A percentile compares a stretch with the other conserved stretches of the same genome.
Evolutionary conservation across 1,284 basidiomycete genomes (phyloP).

Genomic region (Rhizoctonia solani): DNA sequence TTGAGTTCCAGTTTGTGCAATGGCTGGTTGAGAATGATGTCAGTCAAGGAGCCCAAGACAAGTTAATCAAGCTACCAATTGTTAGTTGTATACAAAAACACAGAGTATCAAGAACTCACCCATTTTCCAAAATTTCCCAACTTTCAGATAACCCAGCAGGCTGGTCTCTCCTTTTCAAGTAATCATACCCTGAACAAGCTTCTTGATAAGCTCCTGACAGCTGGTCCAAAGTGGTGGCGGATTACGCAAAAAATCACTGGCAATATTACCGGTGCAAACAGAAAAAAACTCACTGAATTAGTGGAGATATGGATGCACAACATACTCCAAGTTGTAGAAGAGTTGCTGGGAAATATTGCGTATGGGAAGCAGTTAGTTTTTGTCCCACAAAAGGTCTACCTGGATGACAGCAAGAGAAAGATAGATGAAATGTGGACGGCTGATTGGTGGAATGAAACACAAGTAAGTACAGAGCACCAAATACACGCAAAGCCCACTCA

Average conservation of each 20-base stretch:
- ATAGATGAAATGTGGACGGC: conserved; percentile 32
- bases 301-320: conserved; percentile 43
- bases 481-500: neutral
- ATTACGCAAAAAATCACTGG: conserved; percentile 41
- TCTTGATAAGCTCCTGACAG: conserved; percentile 40
- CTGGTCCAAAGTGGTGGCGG: conserved; percentile 41
- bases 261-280: conserved; percentile 38
- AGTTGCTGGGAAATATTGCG: neutral
- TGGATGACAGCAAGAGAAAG: conserved; percentile 32
- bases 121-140: no score
- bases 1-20: conserved; percentile 4
- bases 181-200: conserved; percentile 38
- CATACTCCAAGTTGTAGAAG: conserved; percentile 38
- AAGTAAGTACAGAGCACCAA: conserved; percentile 19
- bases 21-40: neutral
- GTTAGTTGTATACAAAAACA: neutral
- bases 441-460: conserved; percentile 27
- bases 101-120: neutral
- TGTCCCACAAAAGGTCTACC: conserved; percentile 40
- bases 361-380: conserved; percentile 43
- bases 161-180: conserved; percentile 38
- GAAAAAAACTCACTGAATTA: conserved; percentile 36
- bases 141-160: neutral
- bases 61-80: neutral
- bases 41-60: neutral